Evolutionary conservation across 2,329 filamentous ascomycete genomes (phyloP), one percentile per base, ranked within the genome.

Genomic region (Beauveria varroae): DNA sequence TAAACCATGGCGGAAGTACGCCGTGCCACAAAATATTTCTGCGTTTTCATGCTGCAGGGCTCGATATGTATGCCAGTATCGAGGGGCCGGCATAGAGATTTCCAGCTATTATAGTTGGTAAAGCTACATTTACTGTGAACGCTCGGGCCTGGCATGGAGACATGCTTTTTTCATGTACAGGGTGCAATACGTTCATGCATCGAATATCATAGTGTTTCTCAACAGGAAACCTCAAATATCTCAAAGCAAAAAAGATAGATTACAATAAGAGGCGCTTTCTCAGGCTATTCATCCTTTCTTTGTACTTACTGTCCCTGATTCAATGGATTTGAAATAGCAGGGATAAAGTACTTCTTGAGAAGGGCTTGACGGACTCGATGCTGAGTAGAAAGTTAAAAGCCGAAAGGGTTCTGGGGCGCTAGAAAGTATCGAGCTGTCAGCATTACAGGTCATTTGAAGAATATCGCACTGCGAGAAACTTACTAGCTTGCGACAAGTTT

Each of bases 401-500:
- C 80, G 65, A 83, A 83, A 1, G 80, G 80, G 64, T 83, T 83
- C 64, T 82, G 73, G 14, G 80, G 80, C 34, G 80, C 80, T 82
- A 43, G 18, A 49, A 26, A 26, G 22, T 37, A 26, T 22, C n/a
- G 4, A 9, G 10, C 20, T 5, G 30, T 57, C 9, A 57, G 49
- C 12, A 24, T 43, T 18, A 7, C 22, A 7, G 8, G 5, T 26
- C 24, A 26, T 16, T 5, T 6, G 3, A 16, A 22, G 18, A 12
- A 24, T 47, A 7, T 5, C 22, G 5, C 34, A 28, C 1, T 24
- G 5, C 5, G 20, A 50, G 9, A 30, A 14, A 20, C 93, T 89
- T 87, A 98, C 93, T 99, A 70, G 95, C 95, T 85, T 96, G 90
- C 57, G 90, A 83, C 67, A 99, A 81, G 73, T 98, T 97, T 61